Evolutionary conservation across 176 grass and related monocot species (phyloP), one percentile per base, ranked within the genome.

Genomic region (Rhynchospora tenuis): DNA sequence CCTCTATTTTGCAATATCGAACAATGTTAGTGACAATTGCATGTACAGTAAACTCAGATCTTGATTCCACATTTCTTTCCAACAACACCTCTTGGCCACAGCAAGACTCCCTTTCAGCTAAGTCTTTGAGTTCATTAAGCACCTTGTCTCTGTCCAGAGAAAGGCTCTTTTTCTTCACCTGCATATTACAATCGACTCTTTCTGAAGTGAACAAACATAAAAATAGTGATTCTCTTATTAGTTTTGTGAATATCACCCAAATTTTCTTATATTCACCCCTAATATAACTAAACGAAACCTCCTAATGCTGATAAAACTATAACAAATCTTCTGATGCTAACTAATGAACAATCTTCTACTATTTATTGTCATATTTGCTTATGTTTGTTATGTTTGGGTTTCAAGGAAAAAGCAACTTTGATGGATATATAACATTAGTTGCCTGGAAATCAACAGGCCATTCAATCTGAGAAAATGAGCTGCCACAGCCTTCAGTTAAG

Each of bases 371-470:
- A 51, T 26, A n/a, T 16, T 76, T 28, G 23, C 4, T 55, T 17
- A 38, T 38, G 33, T 76, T 29, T 17, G 2, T 55, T 76, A 29
- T 76, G 17, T 55, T 76, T 22, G 5, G 73, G 73, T 55, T 14
- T 17, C 29, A 22, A 17, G 13, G 47, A 54, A 16, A 55, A 31
- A 29, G 73, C 27, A 11, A 14, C 72, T 75, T 54, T 52, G 13
- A 52, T 52, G 72, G 81, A 72, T 14, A 27, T 29, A 85, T 84
- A 74, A 46, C 73, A 47, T 80, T 65, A 78, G 61, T 87, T 67
- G 92, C 95, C 92, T 83, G 86, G 64, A 98, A 98, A 87, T 94
- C 87, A 77, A 98, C 81, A 68, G 89, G 84, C 78, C 89, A 98
- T 82, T 94, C 95, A 69, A 98, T 87, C 75, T 84, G 86, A 12